Evolutionary conservation across 2,329 filamentous ascomycete species (phyloP).

Genomic region (Uncinocarpus reesii): DNA sequence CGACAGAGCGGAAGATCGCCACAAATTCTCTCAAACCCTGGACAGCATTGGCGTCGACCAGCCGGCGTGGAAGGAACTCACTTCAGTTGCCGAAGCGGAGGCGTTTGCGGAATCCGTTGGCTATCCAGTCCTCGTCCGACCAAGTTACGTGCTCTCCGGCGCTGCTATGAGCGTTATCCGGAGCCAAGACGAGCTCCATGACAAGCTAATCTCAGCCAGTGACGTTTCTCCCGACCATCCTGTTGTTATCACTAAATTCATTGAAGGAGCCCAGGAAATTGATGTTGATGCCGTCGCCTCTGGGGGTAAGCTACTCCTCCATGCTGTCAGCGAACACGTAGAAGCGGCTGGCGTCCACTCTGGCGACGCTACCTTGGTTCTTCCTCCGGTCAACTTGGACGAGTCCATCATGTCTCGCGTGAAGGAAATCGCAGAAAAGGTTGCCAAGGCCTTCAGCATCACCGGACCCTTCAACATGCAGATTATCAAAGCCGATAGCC

Average conservation of each 20-base stretch:
- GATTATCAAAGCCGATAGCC: conserved; percentile 83
- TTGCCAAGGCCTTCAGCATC: conserved; percentile 93
- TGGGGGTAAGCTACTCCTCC: conserved; percentile 73
- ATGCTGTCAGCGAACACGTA: conserved; percentile 90
- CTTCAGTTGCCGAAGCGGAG: conserved; percentile 78
- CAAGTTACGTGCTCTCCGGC: conserved; percentile 90
- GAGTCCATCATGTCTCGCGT: conserved; percentile 68
- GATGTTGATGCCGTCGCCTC: conserved; percentile 90
- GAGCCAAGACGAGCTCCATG: conserved; percentile 77
- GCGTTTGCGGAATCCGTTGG: conserved; percentile 72
- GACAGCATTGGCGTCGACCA: conserved; percentile 96
- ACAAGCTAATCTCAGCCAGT: conserved; percentile 84
- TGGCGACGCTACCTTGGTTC: conserved; percentile 86
- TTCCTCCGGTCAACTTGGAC: conserved; percentile 75
- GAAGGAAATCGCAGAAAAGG: conserved; percentile 92
- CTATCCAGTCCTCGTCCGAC: conserved; percentile 91
- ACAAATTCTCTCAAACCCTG: conserved; percentile 96
- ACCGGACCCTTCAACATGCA: conserved; percentile 99
- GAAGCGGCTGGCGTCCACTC: conserved; percentile 98
- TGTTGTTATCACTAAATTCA: conserved; percentile 97
- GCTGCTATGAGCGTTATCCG: conserved; percentile 97
- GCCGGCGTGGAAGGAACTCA: conserved; percentile 95
- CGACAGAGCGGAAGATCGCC: conserved; percentile 93
- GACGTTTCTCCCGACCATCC: conserved; percentile 92
- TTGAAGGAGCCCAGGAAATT: conserved; percentile 91